Conservation (phyloP, 495 filamentous ascomycete genomes). For the Cercophora samala region DNA sequence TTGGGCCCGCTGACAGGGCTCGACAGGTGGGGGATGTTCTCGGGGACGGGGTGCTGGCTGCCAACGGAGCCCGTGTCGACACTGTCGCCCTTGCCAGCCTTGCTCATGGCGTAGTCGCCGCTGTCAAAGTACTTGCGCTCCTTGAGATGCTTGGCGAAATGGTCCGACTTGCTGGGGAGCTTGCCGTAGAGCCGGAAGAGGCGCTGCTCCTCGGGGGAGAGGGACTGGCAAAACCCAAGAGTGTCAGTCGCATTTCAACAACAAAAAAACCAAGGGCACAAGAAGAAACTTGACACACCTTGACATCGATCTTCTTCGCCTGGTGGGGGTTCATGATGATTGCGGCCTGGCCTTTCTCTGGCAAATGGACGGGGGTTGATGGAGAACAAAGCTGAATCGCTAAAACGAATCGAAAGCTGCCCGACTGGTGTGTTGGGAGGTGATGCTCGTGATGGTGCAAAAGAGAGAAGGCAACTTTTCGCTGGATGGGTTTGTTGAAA, state of each 20-base stretch:
- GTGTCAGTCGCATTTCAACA: conserved; percentile 17
- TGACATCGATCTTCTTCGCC: conserved; percentile 94
- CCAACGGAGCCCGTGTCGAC: conserved; percentile 92
- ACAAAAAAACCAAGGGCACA: conserved; percentile 17
- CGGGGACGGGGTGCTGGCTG: conserved; percentile 88
- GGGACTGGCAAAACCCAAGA: conserved; percentile 52
- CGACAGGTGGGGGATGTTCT: conserved; percentile 91
- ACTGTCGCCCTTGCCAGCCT: conserved; percentile 94
- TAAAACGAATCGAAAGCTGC: neutral
- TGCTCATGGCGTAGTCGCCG: conserved; percentile 95
- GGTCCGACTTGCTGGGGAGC: conserved; percentile 89
- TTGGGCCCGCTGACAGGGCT: conserved; percentile 54
- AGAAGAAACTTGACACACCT: conserved; percentile 60
- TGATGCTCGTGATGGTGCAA: neutral
- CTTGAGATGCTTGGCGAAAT: conserved; percentile 96
- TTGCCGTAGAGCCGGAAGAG: conserved; percentile 96
- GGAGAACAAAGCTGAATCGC: neutral
- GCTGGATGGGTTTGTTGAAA: neutral
- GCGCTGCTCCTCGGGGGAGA: conserved; percentile 89
- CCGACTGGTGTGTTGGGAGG: neutral
- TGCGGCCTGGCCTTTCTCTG: conserved; percentile 18
- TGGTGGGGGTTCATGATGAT: conserved; percentile 88
- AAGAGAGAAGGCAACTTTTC: neutral
- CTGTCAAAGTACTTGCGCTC: conserved; percentile 99
- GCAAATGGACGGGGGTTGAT: neutral